Base-by-base conservation (phyloP, 2,329 filamentous ascomycete genomes). In the Colletotrichum tropicale region DNA sequence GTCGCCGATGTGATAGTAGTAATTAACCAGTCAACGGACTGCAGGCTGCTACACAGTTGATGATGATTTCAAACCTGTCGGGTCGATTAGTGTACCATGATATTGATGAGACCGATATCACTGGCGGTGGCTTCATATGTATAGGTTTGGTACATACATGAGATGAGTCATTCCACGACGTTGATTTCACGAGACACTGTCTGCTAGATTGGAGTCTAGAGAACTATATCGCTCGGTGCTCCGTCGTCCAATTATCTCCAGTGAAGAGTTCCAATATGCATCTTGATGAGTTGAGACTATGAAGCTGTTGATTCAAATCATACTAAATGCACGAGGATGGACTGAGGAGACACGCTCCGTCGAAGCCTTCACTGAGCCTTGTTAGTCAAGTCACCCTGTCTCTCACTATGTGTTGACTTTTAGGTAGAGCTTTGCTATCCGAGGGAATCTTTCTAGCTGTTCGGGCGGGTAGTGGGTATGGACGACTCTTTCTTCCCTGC, bases 171-270 rank as follows among this genome's bases (percentile, higher is more conserved):
- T n/a, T 6, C 1, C 8, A 48, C 38, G 2, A n/a, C 8, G 3
- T n/a, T 6, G 1, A 12, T 12, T 3, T 3, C 3, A 48, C 18
- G 9, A 48, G 18, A 48, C 9, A n/a, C 5, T 12, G 3, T 4
- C 3, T n/a, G 3, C 5, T 4, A 48, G 9, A 2, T 48, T n/a
- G 38, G 2, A n/a, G 18, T 48, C 38, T n/a, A 48, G 9, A 48
- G 0, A 10, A 4, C 3, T 48, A 12, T 12, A 0, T 5, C 9
- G 3, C 38, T n/a, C 38, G 1, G 1, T 48, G 18, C 18, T 7
- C 9, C 18, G 9, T 48, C 38, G 9, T n/a, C 18, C 1, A n/a
- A 43, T n/a, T 6, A 43, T 43, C 18, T n/a, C 38, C 2, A 6
- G 38, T 12, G 38, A 43, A n/a, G 6, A n/a, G 5, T 48, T 6